A percentile compares a stretch with the other conserved stretches of the same genome.
Evolutionary conservation across 2,329 filamentous ascomycete genomes (phyloP).

Genomic region (Ceratocystis destructans): DNA sequence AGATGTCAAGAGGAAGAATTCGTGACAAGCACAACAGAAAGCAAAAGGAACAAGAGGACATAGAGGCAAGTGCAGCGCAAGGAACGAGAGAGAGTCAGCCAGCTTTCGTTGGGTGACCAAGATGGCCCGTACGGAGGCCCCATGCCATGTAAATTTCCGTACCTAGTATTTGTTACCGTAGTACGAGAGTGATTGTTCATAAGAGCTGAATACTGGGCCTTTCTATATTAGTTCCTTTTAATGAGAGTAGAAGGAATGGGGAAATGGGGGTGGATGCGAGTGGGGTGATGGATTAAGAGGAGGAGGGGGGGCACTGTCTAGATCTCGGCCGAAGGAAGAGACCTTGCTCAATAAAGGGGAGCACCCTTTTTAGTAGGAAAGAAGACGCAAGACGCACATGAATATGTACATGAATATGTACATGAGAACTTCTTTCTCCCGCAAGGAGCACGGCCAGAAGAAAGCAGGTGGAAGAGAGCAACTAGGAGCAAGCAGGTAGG

Average conservation of each 20-base stretch:
- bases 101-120: neutral
- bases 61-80: neutral
- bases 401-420: neutral
- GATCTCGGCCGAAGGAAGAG: neutral
- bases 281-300: neutral
- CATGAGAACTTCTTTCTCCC: neutral
- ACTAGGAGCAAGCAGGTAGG: too few species aligned
- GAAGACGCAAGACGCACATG: neutral
- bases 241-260: neutral
- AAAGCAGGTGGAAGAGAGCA: neutral
- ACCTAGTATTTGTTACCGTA: neutral
- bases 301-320: neutral
- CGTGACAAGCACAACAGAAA: neutral
- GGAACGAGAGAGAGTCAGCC: neutral
- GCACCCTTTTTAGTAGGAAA: neutral
- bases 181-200: neutral
- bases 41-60: too few species aligned
- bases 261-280: neutral
- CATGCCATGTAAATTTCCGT: neutral
- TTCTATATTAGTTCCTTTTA: conserved; percentile 6
- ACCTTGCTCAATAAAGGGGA: too few species aligned
- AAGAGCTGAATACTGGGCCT: conserved; percentile 1
- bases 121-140: neutral
- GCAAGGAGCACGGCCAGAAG: neutral
- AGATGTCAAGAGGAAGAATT: neutral